Evolutionary conservation across 129 eudicot species (phyloP).

Genomic region (Lonicera japonica): DNA sequence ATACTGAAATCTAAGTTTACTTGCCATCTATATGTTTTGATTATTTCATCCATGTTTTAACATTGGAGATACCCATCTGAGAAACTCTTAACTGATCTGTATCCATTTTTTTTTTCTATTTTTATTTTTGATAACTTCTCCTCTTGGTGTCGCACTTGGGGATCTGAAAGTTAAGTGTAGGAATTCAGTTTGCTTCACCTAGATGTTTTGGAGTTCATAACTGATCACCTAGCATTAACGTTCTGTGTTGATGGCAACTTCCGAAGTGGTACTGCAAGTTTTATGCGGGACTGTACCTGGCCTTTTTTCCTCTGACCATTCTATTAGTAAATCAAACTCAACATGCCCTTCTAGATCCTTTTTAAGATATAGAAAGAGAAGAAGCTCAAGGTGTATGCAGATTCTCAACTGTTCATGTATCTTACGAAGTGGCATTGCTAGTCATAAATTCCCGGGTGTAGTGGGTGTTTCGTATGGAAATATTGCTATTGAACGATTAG

Average conservation of each 20-base stretch:
- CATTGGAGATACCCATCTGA: no score
- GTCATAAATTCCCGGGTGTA: constrained; percentile 13
- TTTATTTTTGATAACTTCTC: not conserved
- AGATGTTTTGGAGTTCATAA: constrained; percentile 5
- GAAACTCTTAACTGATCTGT: no score
- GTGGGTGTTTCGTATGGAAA: constrained; percentile 9
- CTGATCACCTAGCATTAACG: constrained; percentile 1
- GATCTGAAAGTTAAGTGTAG: constrained; percentile 1
- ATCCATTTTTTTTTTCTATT: not conserved
- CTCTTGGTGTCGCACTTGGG: not conserved
- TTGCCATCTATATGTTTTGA: no score
- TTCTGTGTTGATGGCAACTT: constrained; percentile 35
- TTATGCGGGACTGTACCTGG: constrained; percentile 36
- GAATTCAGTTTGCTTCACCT: not conserved
- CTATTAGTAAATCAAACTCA: constrained; percentile 17
- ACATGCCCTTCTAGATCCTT: constrained; percentile 20
- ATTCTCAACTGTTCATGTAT: constrained; percentile 17
- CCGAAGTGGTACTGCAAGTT: constrained; percentile 40
- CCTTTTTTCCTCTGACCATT: constrained; percentile 8
- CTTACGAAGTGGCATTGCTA: not conserved
- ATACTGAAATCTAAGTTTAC: no score
- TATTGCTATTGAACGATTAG: constrained; percentile 1
- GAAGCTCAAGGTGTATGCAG: constrained; percentile 14
- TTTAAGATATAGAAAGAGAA: constrained; percentile 25
- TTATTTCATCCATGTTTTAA: no score